Base-by-base conservation (phyloP, 768 basidiomycete species). In the Crucibulum laeve region DNA sequence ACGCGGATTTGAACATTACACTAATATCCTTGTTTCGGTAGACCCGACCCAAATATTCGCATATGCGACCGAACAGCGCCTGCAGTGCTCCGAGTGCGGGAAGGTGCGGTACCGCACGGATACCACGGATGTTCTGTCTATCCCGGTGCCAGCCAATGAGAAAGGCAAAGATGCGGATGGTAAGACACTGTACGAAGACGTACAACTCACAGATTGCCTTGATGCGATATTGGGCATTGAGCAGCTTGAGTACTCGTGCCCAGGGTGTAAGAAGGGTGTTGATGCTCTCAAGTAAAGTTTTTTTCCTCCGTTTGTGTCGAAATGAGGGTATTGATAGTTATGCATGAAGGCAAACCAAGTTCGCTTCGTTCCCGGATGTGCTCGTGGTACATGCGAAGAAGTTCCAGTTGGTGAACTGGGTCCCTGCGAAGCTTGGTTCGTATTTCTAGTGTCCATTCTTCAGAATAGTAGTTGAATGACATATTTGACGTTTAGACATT, bases 321-420 rank as follows among this genome's bases (percentile, higher is more conserved):
- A 7, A 38, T 40, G 8, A 24, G 18, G 18, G 15, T 4, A 35
- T 38, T 51, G 21, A 54, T 33, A 8, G n/a, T 6, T 36, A 19
- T 14, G 3, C n/a, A 43, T 35, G 14, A 15, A 92, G 91, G 60
- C 82, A 81, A 47, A 74, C 77, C 13, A 78, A 76, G 23, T 88
- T 98, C 53, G 77, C 87, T 0, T 86, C 88, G 1, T 91, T 95
- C 72, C 96, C 96, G 0, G 77, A 92, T 8, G 80, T 91, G 1
- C 74, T 98, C 0, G 82, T 95, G 5, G 62, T 99, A 1, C 94
- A 96, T 50, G 84, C 91, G 33, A 90, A 88, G 58, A 95, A 95
- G 54, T 97, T 96, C 69, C 89, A 93, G 62, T 76, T 95, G 3
- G 85, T 92, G 32, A 91, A 92, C 52, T 98, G 96, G 96, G 91